Conservation (phyloP, 2,329 filamentous ascomycete species). For the Epicoccum sorghinum region DNA sequence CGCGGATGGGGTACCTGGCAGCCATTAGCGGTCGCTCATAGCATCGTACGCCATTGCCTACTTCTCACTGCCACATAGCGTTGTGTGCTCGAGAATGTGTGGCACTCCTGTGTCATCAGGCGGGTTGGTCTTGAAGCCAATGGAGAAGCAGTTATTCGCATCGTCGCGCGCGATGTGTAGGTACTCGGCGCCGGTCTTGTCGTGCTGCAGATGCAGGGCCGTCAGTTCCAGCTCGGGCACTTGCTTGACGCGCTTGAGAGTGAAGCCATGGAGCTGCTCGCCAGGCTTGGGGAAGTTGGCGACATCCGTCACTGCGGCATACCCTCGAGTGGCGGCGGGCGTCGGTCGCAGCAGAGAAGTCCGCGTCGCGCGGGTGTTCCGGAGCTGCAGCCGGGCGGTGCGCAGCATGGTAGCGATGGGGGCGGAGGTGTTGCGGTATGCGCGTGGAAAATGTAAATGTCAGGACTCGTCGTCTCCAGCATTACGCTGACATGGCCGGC, state of each 20-base stretch:
- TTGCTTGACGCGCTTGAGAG: conserved; percentile 84
- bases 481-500: conserved; percentile 5
- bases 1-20: conserved; percentile 87
- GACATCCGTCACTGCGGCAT: conserved; percentile 76
- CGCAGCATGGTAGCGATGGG: conserved; percentile 43
- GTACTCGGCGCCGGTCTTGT: conserved; percentile 95
- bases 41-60: conserved; percentile 50
- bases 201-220: conserved; percentile 86
- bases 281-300: conserved; percentile 78
- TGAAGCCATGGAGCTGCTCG: conserved; percentile 91
- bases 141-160: conserved; percentile 98
- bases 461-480: background rate
- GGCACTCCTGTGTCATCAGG: conserved; percentile 95
- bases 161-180: conserved; percentile 94
- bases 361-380: conserved; percentile 20
- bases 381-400: conserved; percentile 40
- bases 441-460: conserved; percentile 22
- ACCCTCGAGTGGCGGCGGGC: conserved; percentile 36
- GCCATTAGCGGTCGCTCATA: conserved; percentile 11
- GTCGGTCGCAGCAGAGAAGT: conserved; percentile 16
- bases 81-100: conserved; percentile 97
- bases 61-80: conserved; percentile 93
- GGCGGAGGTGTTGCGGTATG: conserved; percentile 1
- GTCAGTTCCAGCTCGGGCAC: conserved; percentile 93
- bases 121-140: conserved; percentile 98